Evolutionary conservation across 805 yeast species (phyloP).

Genomic region (Blastobotrys americana): DNA sequence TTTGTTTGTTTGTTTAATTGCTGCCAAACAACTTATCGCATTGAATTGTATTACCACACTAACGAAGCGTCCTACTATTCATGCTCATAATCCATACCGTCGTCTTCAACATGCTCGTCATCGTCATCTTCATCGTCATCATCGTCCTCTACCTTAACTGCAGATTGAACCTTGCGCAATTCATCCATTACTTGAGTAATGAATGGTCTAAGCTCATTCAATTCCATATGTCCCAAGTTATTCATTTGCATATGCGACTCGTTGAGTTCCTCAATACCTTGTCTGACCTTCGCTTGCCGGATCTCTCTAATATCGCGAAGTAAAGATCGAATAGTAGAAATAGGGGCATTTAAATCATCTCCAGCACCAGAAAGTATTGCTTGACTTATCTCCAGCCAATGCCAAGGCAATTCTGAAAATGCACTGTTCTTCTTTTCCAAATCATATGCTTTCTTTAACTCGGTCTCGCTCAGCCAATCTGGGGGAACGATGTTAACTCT

Average conservation of each 20-base stretch:
- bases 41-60: background rate
- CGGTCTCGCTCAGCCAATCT: slow-evolving; percentile 60
- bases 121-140: slow-evolving; percentile 10
- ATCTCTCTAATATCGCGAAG: slow-evolving; percentile 82
- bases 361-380: slow-evolving; percentile 60
- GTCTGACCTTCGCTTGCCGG: slow-evolving; percentile 69
- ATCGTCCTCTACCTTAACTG: slow-evolving; percentile 27
- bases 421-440: slow-evolving; percentile 47
- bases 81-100: background rate
- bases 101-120: slow-evolving; percentile 8
- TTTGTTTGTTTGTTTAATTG: background rate
- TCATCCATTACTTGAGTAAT: slow-evolving; percentile 75
- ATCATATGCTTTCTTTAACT: slow-evolving; percentile 51
- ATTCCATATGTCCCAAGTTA: slow-evolving; percentile 74
- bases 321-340: slow-evolving; percentile 59
- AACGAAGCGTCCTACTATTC: background rate
- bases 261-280: slow-evolving; percentile 71
- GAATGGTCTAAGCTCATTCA: slow-evolving; percentile 82
- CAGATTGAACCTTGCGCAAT: slow-evolving; percentile 45
- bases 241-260: slow-evolving; percentile 78
- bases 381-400: slow-evolving; percentile 80
- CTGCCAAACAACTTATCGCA: background rate
- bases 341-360: slow-evolving; percentile 71
- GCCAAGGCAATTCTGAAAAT: slow-evolving; percentile 54
- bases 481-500: slow-evolving; percentile 85